A percentile compares a stretch with the other conserved stretches of the same genome.
phyloP scores from a whole-genome alignment of 2,329 filamentous ascomycete species.

The Colletotrichum horii region DNA sequence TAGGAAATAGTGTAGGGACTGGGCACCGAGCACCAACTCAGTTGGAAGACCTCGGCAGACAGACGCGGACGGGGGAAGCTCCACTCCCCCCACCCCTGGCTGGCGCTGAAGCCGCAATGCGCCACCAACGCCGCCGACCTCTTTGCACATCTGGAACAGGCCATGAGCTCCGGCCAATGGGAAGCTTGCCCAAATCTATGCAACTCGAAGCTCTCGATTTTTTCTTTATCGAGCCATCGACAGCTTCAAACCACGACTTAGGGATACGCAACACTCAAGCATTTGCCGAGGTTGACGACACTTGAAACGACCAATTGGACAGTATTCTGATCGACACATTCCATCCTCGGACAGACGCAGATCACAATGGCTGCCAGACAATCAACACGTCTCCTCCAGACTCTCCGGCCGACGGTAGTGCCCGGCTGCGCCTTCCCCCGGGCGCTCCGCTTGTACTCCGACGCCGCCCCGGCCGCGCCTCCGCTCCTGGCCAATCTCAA shows the following conservation, averaged over 20 bases:
- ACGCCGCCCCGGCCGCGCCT: slow-evolving; percentile 41
- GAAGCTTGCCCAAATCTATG: slow-evolving; percentile 5
- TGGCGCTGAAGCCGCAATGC: background rate
- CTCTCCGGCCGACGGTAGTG: slow-evolving; percentile 24
- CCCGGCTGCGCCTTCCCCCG: slow-evolving; percentile 15
- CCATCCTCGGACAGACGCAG: background rate
- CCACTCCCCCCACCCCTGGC: background rate
- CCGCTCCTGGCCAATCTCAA: slow-evolving; percentile 60
- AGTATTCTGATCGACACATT: background rate
- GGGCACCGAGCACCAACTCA: background rate
- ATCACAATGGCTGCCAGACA: slow-evolving; percentile 29
- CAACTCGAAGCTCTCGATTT: background rate
- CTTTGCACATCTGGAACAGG: background rate
- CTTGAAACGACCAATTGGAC: background rate
- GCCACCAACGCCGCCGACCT: background rate
- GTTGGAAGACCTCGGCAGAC: background rate
- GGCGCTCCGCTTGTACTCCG: slow-evolving; percentile 24
- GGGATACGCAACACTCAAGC: background rate
- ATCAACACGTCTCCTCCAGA: slow-evolving; percentile 25
- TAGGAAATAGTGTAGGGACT: background rate
- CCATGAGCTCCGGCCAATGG: slow-evolving; percentile 13
- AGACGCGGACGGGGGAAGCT: background rate
- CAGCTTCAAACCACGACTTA: background rate
- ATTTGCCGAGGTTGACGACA: background rate
- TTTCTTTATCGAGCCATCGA: background rate